These are phyloP conservation scores for Cladosporium cucumerinum DNA, from an alignment of 2,329 filamentous ascomycete genomes.

Conservation along the genomic window DNA sequence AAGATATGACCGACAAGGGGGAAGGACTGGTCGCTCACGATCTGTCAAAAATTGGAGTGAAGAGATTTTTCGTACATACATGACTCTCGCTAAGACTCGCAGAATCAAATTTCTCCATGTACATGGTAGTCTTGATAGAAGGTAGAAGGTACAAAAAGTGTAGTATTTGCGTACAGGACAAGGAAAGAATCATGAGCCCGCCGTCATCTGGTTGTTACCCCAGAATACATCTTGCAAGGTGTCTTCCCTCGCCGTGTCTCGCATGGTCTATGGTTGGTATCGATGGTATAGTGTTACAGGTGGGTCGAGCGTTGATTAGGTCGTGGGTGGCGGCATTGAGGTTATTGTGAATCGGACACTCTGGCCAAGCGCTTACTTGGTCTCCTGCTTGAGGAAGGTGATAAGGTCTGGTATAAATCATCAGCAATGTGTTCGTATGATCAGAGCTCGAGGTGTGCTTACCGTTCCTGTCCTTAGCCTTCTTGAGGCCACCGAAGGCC, in stretches of 20 bases:
- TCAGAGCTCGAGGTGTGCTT: neutral
- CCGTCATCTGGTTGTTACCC: slow-evolving; percentile 11
- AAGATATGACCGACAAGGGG: neutral
- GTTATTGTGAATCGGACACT: slow-evolving; percentile 7
- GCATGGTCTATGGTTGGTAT: slow-evolving; percentile 15
- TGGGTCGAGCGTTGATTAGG: neutral
- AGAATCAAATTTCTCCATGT: neutral
- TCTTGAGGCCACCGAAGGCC: slow-evolving; percentile 99
- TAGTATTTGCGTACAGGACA: slow-evolving; percentile 8
- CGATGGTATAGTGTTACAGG: slow-evolving; percentile 16
- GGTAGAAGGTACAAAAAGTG: slow-evolving; percentile 9
- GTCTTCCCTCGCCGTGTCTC: slow-evolving; percentile 14
- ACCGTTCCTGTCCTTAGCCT: slow-evolving; percentile 68
- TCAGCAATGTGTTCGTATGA: neutral
- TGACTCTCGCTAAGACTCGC: neutral
- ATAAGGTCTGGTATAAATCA: slow-evolving; percentile 88
- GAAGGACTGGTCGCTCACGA: neutral
- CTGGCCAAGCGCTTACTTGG: slow-evolving; percentile 53
- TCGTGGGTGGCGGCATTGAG: neutral
- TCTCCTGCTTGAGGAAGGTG: slow-evolving; percentile 72
- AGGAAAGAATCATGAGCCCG: neutral
- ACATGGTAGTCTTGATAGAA: slow-evolving; percentile 9
- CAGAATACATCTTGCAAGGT: slow-evolving; percentile 4
- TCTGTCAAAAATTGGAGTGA: neutral
- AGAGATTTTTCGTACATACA: slow-evolving; percentile 12